These are phyloP conservation scores for Alternaria rosae DNA, from an alignment of 2,329 filamentous ascomycete species.

Conservation along the genomic window DNA sequence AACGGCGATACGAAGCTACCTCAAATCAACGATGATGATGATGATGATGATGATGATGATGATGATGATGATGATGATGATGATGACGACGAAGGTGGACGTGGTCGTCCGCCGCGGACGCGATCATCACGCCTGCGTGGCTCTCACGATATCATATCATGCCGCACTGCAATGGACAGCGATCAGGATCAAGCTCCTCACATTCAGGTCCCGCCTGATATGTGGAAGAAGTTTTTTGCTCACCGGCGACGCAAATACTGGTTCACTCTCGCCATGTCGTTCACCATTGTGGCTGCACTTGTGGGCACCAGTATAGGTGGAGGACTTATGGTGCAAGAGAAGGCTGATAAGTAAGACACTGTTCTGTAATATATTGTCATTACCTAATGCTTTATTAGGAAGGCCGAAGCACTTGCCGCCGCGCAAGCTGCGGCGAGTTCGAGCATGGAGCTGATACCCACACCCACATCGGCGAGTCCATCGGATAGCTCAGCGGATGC, in stretches of 20 bases:
- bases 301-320: conserved; percentile 7
- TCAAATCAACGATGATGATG: not conserved
- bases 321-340: conserved; percentile 3
- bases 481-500: not conserved
- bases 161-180: not conserved
- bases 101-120: not conserved
- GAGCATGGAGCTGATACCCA: not conserved
- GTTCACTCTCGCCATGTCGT: not conserved
- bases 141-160: conserved; percentile 3
- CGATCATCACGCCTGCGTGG: not conserved
- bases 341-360: conserved; percentile 5
- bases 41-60: not conserved
- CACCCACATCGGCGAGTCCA: not conserved
- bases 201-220: not conserved
- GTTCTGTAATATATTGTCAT: not conserved
- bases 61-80: not conserved
- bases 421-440: not conserved
- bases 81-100: not conserved
- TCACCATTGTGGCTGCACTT: not conserved
- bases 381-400: not conserved
- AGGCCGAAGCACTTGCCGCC: not conserved
- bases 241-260: conserved; percentile 2
- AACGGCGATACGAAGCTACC: conserved; percentile 9
- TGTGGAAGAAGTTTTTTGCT: conserved; percentile 8
- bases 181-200: not conserved